Evolutionary conservation across 2,329 filamentous ascomycete genomes (phyloP), one percentile per base, ranked within the genome.

Genomic region (Scortechinia acanthostroma): DNA sequence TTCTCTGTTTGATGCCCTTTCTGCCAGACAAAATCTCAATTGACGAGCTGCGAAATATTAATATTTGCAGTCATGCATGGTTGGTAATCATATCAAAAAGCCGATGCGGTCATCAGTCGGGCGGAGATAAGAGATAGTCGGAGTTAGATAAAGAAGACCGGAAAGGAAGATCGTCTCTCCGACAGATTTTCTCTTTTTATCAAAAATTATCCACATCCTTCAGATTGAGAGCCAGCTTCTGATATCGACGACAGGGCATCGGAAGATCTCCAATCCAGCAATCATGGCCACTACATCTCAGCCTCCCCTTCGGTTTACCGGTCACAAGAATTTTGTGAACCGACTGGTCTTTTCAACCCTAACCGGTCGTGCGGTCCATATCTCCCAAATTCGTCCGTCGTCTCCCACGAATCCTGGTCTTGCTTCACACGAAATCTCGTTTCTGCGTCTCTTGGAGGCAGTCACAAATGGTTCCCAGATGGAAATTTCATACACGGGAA

Each of bases 401-500:
- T 95, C 89, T 35, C 83, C 86, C 42, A 91, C 88, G 33, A 83
- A 86, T 55, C 91, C 93, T 1, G 93, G 93, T 56, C 86, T 98
- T 45, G 85, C 88, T 45, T 84, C 89, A 43, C 86, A 95, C 69
- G 93, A 98, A 68, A 83, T 97, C 56, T 97, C 93, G 42, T 91
- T 98, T 64, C 77, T 98, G 22, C 91, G 93, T 47, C 86, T 98
- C 16, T 83, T 98, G 58, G 93, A 97, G 64, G 78, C 88, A 53
- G 76, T 98, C 56, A 98, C 93, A 58, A 98, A 98, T 72, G 93
- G 93, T 66, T 88, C 87, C 47, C 83, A 86, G 46, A 89, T 97
- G 68, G 91, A 96, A 58, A 95, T 98, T 54, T 95, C 90, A 10
- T 93, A 95, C 68, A 96, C 90, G 1, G 93, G 93, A 59, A 97